These are phyloP conservation scores for Colletotrichum sp. DNA, from an alignment of 2,329 filamentous ascomycete species.

Conservation along the genomic window DNA sequence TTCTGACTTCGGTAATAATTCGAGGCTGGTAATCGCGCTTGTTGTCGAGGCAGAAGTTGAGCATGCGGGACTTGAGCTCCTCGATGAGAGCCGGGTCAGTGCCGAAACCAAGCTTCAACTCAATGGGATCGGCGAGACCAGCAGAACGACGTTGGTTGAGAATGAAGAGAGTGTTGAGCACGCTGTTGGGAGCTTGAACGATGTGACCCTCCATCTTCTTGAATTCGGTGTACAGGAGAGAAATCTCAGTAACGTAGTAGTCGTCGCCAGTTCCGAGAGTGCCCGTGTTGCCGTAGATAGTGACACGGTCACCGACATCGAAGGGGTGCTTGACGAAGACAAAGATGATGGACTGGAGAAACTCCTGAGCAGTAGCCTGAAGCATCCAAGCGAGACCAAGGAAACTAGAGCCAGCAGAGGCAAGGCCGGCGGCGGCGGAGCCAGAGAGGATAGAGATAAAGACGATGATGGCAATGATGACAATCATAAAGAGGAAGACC, in stretches of 20 bases:
- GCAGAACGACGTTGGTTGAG: constrained; percentile 93
- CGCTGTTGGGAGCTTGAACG: constrained; percentile 93
- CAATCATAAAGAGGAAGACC: constrained; percentile 86
- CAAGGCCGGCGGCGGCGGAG: constrained; percentile 89
- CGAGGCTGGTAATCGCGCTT: constrained; percentile 90
- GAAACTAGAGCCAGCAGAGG: constrained; percentile 85
- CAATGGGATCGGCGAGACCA: constrained; percentile 83
- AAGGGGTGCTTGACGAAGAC: constrained; percentile 98
- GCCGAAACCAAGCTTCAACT: constrained; percentile 86
- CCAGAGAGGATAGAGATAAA: constrained; percentile 90
- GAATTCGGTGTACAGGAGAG: constrained; percentile 92
- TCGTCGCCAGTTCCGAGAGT: constrained; percentile 81
- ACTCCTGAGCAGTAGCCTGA: constrained; percentile 91
- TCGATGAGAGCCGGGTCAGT: constrained; percentile 86
- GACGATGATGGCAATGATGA: constrained; percentile 81
- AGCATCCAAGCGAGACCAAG: constrained; percentile 92
- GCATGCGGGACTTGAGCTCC: constrained; percentile 76
- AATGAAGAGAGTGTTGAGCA: constrained; percentile 92
- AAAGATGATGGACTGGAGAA: constrained; percentile 91
- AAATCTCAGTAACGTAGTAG: constrained; percentile 95
- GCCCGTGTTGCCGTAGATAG: constrained; percentile 89
- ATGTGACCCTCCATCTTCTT: constrained; percentile 99
- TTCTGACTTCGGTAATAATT: constrained; percentile 83
- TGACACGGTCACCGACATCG: constrained; percentile 92
- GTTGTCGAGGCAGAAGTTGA: constrained; percentile 82